A percentile compares a stretch with the other conserved stretches of the same genome.
phyloP scores from a whole-genome alignment of 768 basidiomycete species.

The Termitomyces titanicus region DNA sequence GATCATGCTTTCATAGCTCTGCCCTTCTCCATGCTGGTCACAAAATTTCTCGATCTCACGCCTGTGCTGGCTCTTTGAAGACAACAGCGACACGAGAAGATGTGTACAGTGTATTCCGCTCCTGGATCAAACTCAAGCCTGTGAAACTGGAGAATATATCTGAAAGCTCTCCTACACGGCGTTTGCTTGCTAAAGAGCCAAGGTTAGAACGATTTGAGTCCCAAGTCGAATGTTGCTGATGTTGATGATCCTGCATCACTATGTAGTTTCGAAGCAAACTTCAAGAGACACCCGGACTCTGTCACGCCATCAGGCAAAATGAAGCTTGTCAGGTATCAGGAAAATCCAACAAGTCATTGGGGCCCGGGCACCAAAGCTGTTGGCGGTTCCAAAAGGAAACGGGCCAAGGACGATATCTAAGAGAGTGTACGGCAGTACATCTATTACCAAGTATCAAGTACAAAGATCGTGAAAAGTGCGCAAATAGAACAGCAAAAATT shows the following conservation, averaged over 20 bases:
- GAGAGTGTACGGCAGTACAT: background rate
- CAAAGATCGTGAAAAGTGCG: background rate
- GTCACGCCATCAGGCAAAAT: slow-evolving; percentile 57
- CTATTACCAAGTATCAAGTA: background rate
- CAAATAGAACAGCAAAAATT: slow-evolving; percentile 9
- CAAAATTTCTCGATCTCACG: slow-evolving; percentile 87
- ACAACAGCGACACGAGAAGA: slow-evolving; percentile 72
- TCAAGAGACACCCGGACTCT: slow-evolving; percentile 67
- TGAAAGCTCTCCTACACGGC: slow-evolving; percentile 64
- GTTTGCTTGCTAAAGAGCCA: slow-evolving; percentile 65
- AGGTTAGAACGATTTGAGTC: slow-evolving; percentile 35
- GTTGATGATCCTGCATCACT: background rate
- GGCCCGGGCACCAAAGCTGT: slow-evolving; percentile 74
- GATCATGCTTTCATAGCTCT: slow-evolving; percentile 47
- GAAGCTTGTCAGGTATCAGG: slow-evolving; percentile 85
- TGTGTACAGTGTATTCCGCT: slow-evolving; percentile 79
- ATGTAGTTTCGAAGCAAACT: slow-evolving; percentile 62
- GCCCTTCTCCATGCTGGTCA: slow-evolving; percentile 87
- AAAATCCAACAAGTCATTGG: slow-evolving; percentile 91
- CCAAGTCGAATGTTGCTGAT: background rate
- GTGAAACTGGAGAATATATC: slow-evolving; percentile 83
- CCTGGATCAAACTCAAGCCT: slow-evolving; percentile 80
- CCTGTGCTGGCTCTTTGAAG: slow-evolving; percentile 85
- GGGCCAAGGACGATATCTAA: slow-evolving; percentile 23
- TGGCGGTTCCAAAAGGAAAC: slow-evolving; percentile 38